phyloP scores from a whole-genome alignment of 2,329 filamentous ascomycete genomes.

The Aspergillus fructus region DNA sequence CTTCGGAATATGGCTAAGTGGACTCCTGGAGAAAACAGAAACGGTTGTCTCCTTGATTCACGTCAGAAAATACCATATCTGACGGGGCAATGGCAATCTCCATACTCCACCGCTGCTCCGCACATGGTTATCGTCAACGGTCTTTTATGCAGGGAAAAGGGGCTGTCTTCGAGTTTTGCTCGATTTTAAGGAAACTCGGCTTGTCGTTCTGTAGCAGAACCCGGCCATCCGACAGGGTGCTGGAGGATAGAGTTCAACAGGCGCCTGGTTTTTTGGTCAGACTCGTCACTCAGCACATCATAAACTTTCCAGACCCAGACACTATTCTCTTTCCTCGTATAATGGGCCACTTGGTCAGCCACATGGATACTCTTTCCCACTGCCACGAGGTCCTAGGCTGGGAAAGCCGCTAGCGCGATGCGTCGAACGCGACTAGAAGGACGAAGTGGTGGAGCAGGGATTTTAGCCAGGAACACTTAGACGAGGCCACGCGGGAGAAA shows the following conservation, averaged over 20 bases:
- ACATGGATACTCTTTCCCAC: not conserved
- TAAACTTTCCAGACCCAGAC: not conserved
- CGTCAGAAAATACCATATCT: not conserved
- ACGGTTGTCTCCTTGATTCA: slow-evolving; percentile 2
- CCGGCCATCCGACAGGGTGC: not conserved
- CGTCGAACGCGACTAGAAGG: slow-evolving; percentile 4
- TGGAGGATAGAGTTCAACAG: no score
- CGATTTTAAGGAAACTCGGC: no score
- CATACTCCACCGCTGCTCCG: slow-evolving; percentile 9
- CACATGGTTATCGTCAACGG: not conserved
- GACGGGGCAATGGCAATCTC: not conserved
- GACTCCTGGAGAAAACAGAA: not conserved
- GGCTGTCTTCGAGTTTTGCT: not conserved
- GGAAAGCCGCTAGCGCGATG: not conserved
- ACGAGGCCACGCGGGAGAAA: not conserved
- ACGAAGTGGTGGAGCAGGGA: not conserved
- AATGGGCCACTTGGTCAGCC: not conserved
- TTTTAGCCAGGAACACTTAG: not conserved
- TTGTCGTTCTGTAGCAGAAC: not conserved
- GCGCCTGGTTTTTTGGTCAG: no score
- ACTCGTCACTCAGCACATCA: not conserved
- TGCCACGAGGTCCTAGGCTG: not conserved
- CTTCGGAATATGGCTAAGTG: not conserved
- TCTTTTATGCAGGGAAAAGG: not conserved
- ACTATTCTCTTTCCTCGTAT: not conserved